Evolutionary conservation across 1,139 yeast genomes (phyloP).

Genomic region (Protomyces arabidopsidicola): DNA sequence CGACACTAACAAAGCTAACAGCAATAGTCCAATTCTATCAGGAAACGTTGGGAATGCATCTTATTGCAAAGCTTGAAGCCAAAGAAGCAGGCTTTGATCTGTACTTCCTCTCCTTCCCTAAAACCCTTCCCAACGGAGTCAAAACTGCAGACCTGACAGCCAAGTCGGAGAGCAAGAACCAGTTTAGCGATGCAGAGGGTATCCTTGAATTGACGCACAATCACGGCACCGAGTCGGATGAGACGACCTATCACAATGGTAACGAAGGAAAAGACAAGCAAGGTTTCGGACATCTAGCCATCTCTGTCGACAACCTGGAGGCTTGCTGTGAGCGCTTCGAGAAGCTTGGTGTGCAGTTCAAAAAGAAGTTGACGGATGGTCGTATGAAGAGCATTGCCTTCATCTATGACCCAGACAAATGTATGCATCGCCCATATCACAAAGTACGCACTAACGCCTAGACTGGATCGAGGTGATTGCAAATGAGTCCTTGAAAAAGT

Average conservation of each 20-base stretch:
- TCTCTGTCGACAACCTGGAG: constrained; percentile 62
- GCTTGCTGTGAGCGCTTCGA: constrained; percentile 53
- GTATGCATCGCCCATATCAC: constrained; percentile 64
- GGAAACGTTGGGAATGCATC: constrained; percentile 72
- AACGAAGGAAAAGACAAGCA: constrained; percentile 56
- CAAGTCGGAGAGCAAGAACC: constrained; percentile 8
- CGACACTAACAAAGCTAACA: not conserved
- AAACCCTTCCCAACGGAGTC: constrained; percentile 39
- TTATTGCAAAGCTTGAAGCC: constrained; percentile 54
- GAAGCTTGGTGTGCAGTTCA: constrained; percentile 55
- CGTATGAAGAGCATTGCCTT: constrained; percentile 68
- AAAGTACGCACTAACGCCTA: constrained; percentile 36
- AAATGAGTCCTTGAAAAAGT: constrained; percentile 32
- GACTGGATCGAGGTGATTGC: constrained; percentile 55
- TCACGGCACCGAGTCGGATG: constrained; percentile 88
- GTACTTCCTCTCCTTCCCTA: constrained; percentile 69
- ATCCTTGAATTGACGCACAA: constrained; percentile 86
- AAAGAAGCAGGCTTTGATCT: constrained; percentile 73
- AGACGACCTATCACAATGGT: constrained; percentile 72
- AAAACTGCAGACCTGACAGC: constrained; percentile 29
- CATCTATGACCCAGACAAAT: constrained; percentile 37
- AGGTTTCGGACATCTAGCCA: constrained; percentile 84
- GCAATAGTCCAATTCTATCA: constrained; percentile 52
- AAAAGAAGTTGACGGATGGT: constrained; percentile 81
- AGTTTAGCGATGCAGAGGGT: constrained; percentile 50